These are phyloP conservation scores for Cetraspora pellucida DNA, from an alignment of 192 early-diverging fungal genomes.

Conservation along the genomic window DNA sequence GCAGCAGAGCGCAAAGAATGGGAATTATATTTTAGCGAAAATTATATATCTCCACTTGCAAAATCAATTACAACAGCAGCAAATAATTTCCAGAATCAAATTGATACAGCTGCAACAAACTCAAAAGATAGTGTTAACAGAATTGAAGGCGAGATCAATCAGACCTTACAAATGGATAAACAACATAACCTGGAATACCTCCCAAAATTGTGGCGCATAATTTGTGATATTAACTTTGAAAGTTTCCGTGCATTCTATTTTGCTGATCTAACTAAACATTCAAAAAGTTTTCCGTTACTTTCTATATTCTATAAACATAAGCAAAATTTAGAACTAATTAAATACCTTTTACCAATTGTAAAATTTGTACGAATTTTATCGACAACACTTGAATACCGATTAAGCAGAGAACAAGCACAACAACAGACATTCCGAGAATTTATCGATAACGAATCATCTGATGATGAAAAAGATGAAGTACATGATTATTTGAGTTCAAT, in stretches of 20 bases:
- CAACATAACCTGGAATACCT: background rate
- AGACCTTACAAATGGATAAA: conserved; percentile 8
- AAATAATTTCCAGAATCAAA: background rate
- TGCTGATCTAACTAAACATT: background rate
- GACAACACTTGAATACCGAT: conserved; percentile 7
- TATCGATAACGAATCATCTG: conserved; percentile 1
- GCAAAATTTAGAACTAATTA: background rate
- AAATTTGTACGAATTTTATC: conserved; percentile 26
- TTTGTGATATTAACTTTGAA: conserved; percentile 11
- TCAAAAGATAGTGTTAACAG: background rate
- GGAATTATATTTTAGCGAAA: background rate
- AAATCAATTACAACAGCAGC: background rate
- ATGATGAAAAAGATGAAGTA: background rate
- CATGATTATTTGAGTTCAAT: background rate
- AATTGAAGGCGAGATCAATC: conserved; percentile 20
- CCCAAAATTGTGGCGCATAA: conserved; percentile 26
- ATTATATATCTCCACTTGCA: background rate
- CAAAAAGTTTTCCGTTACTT: conserved; percentile 4
- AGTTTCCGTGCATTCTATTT: conserved; percentile 16
- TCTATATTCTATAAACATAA: conserved; percentile 20
- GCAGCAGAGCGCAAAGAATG: conserved; percentile 12
- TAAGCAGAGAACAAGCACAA: conserved; percentile 23
- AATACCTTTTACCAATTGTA: conserved; percentile 15
- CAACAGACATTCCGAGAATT: conserved; percentile 24
- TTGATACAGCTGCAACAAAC: background rate